Evolutionary conservation across 192 early-diverging fungal genomes (phyloP), one percentile per base, ranked within the genome.

Genomic region (Spinellus fusiger): DNA sequence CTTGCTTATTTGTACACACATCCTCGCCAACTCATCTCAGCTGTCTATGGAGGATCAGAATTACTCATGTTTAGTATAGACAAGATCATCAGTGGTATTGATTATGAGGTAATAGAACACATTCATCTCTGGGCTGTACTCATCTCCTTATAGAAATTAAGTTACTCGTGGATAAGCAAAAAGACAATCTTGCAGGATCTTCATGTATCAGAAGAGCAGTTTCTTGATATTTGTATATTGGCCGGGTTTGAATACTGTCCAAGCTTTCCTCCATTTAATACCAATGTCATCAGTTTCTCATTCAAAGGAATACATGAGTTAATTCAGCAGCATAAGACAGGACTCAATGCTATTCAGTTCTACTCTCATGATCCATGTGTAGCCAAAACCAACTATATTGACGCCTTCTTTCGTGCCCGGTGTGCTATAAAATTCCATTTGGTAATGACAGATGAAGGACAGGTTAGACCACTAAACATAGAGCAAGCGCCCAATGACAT

Each of bases 201-300:
- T 50, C 70, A 76, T 20, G 61, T 92, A 29, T 56, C 78, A 2
- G 69, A 80, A 27, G 89, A 90, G 10, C 90, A 88, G 54, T 81
- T 92, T 52, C 69, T 90, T 40, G 90, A 92, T 62, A 75, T 85
- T 33, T 92, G 90, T 68, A 86, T 92, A 56, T 69, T 92, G 56
- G 89, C 89, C 6, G 90, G 90, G 32, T 89, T 81, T 48, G 89
- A 92, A 49, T 83, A 85, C 73, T 84, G 80, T 56, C 74, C 77
- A 34, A 89, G 85, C 0, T 89, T 90, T 57, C 87, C 87, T 51
- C 80, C 87, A 28, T 76, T 92, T 60, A 56, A 65, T 3, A 69
- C 66, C 13, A 64, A 71, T 27, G 69, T 75, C 49, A 69, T 73
- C 32, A 73, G 77, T 15, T 92, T 90, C 48, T 76, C 83, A 3